Percentiles rank a stretch among this genome's conserved stretches.
Conservation (phyloP, 2,329 filamentous ascomycete species). For the Ophiosphaerella korrae region DNA sequence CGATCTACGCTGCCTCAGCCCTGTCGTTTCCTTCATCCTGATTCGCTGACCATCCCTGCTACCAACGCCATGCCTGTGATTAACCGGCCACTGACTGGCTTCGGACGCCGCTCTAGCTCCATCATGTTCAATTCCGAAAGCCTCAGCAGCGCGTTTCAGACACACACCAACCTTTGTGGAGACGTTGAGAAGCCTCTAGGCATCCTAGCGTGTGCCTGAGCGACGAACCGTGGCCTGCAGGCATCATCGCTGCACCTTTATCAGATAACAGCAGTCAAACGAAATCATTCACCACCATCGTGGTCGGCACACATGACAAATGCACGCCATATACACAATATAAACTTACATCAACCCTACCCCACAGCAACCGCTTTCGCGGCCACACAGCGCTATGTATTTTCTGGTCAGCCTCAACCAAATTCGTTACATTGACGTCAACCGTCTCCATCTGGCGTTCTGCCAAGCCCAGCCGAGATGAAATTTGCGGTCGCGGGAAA, state of each 20-base stretch:
- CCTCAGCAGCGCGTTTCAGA: constrained; percentile 1
- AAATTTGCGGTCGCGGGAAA: neutral
- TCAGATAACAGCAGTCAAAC: too few species aligned
- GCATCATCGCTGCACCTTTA: neutral
- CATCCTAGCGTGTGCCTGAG: neutral
- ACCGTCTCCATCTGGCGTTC: neutral
- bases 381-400: too few species aligned
- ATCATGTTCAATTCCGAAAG: neutral
- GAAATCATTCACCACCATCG: too few species aligned
- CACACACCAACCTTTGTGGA: neutral
- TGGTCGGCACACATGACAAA: too few species aligned
- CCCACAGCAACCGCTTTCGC: too few species aligned
- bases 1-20: constrained; percentile 25
- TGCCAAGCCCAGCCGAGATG: neutral
- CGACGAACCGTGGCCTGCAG: neutral
- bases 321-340: too few species aligned
- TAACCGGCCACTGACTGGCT: neutral
- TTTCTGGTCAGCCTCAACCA: neutral
- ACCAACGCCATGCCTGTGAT: constrained; percentile 11
- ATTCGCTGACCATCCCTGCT: constrained; percentile 9
- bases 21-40: constrained; percentile 7
- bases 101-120: neutral
- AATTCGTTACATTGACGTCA: neutral
- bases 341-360: too few species aligned
- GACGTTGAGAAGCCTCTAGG: neutral